Conservation (phyloP, 148 eudicot genomes). For the Arctostaphylos glauca region DNA sequence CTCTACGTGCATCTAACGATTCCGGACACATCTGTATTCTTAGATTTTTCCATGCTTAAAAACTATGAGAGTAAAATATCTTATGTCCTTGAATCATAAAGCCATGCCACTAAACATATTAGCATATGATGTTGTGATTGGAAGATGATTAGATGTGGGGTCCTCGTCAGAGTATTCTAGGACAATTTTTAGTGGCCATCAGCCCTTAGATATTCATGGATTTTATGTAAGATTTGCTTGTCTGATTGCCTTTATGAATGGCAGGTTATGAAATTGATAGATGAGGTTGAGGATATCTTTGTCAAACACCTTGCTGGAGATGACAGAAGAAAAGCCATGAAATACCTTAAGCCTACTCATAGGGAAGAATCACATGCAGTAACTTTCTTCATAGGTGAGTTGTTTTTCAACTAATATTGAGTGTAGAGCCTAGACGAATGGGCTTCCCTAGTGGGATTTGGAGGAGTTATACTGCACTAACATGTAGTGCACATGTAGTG, state of each 20-base stretch:
- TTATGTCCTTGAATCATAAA: background rate
- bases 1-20: too few relatives aligned
- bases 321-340: conserved; percentile 86
- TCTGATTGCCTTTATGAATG: conserved; percentile 23
- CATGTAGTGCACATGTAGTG: too few relatives aligned
- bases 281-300: conserved; percentile 80
- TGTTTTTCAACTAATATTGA: background rate
- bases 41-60: too few relatives aligned
- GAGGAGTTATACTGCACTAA: too few relatives aligned
- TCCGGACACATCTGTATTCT: too few relatives aligned
- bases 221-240: conserved; percentile 42
- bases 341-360: conserved; percentile 84
- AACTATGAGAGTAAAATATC: background rate
- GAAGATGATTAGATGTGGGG: conserved; percentile 42
- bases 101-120: background rate
- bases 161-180: conserved; percentile 24
- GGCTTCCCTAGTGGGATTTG: background rate
- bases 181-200: conserved; percentile 54
- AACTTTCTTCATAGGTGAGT: conserved; percentile 92
- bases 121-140: conserved; percentile 1
- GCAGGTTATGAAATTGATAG: conserved; percentile 69
- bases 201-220: conserved; percentile 24
- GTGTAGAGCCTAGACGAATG: background rate
- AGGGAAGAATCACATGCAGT: conserved; percentile 83
- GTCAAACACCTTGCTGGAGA: conserved; percentile 74